These are phyloP conservation scores for Phascolomyces articulosus DNA, from an alignment of 371 early-diverging fungal species.

Conservation along the genomic window DNA sequence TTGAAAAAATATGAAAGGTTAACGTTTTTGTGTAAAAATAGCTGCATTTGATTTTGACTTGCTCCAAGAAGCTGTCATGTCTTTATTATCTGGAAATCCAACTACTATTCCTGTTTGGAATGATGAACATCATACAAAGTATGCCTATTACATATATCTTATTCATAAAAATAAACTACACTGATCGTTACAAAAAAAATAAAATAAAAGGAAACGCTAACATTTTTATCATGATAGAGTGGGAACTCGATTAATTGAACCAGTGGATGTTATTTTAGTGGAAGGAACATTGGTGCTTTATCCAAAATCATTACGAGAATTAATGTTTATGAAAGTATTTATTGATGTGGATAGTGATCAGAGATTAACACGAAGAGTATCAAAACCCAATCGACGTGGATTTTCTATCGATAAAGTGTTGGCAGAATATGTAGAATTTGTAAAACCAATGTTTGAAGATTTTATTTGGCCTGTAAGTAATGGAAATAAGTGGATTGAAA, in stretches of 20 bases:
- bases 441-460: conserved; percentile 87
- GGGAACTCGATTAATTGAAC: conserved; percentile 32
- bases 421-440: conserved; percentile 72
- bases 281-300: conserved; percentile 69
- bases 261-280: conserved; percentile 62
- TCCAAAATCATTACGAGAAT: conserved; percentile 50
- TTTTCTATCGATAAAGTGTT: conserved; percentile 59
- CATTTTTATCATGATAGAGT: conserved; percentile 15
- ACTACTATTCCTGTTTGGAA: conserved; percentile 61
- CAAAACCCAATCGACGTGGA: conserved; percentile 30
- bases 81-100: conserved; percentile 46
- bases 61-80: conserved; percentile 42
- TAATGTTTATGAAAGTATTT: conserved; percentile 65
- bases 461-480: conserved; percentile 74
- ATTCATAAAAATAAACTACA: background rate
- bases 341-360: conserved; percentile 74
- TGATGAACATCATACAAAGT: conserved; percentile 45
- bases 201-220: too few relatives aligned
- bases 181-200: too few relatives aligned
- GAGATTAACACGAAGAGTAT: conserved; percentile 54
- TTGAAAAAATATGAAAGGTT: background rate
- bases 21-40: background rate
- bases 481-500: too few relatives aligned
- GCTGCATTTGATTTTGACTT: conserved; percentile 66
- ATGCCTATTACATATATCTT: conserved; percentile 5